phyloP scores from a whole-genome alignment of 2,329 filamentous ascomycete genomes.

The Seiridium cupressi region DNA sequence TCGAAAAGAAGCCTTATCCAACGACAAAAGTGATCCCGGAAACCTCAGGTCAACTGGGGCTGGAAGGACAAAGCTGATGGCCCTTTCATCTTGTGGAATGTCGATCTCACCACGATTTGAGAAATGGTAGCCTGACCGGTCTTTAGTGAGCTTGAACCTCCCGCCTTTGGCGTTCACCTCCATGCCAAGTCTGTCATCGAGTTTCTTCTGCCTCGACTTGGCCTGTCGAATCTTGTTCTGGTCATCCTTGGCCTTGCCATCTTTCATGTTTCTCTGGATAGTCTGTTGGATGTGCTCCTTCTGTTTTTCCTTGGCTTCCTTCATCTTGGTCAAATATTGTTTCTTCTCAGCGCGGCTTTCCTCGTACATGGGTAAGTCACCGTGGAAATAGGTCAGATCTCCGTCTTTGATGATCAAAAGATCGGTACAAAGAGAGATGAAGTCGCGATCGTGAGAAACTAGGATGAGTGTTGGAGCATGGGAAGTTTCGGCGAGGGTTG shows the following conservation, averaged over 20 bases:
- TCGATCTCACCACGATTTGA: slow-evolving; percentile 67
- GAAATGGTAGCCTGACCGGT: slow-evolving; percentile 62
- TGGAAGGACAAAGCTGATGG: slow-evolving; percentile 57
- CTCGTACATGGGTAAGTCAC: slow-evolving; percentile 72
- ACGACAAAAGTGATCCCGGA: slow-evolving; percentile 68
- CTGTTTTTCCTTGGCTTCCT: slow-evolving; percentile 78
- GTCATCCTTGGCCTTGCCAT: slow-evolving; percentile 75
- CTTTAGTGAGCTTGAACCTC: slow-evolving; percentile 78
- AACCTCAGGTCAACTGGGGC: slow-evolving; percentile 70
- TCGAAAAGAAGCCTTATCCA: slow-evolving; percentile 67
- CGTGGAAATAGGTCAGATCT: slow-evolving; percentile 70
- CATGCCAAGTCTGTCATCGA: slow-evolving; percentile 78
- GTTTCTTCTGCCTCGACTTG: slow-evolving; percentile 79
- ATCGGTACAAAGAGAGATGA: slow-evolving; percentile 75
- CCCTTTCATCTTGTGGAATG: slow-evolving; percentile 61
- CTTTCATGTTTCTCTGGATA: slow-evolving; percentile 71
- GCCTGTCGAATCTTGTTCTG: slow-evolving; percentile 85
- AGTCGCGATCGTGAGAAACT: slow-evolving; percentile 83
- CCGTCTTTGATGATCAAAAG: slow-evolving; percentile 74
- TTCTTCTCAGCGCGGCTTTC: slow-evolving; percentile 65
- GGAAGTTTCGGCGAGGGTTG: slow-evolving; percentile 48
- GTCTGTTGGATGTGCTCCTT: slow-evolving; percentile 78
- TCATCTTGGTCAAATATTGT: slow-evolving; percentile 69
- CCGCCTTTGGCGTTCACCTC: slow-evolving; percentile 70
- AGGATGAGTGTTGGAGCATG: slow-evolving; percentile 67